Evolutionary conservation across 2,329 filamentous ascomycete species (phyloP).

Genomic region (Paecilomyces dactylethromorphus): DNA sequence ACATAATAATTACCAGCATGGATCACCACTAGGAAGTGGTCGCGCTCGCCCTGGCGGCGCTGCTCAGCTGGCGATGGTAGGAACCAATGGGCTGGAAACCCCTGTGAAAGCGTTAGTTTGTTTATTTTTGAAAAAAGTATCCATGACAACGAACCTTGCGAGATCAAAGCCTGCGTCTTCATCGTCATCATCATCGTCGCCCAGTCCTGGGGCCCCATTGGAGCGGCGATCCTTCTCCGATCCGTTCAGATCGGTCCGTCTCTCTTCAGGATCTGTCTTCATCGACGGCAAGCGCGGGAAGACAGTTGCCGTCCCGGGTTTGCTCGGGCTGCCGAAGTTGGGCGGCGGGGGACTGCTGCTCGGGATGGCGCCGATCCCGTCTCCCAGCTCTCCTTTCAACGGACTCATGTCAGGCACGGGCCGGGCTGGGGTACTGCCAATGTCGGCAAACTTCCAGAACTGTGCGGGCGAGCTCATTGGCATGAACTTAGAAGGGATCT

Average conservation of each 20-base stretch:
- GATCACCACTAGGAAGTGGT: slow-evolving; percentile 8
- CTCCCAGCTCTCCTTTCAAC: slow-evolving; percentile 35
- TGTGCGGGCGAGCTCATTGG: slow-evolving; percentile 45
- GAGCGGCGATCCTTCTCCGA: slow-evolving; percentile 9
- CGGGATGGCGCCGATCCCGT: slow-evolving; percentile 32
- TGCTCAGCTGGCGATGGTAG: slow-evolving; percentile 38
- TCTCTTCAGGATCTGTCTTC: slow-evolving; percentile 18
- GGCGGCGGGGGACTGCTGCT: slow-evolving; percentile 44
- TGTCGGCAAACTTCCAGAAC: slow-evolving; percentile 45
- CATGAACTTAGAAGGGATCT: slow-evolving; percentile 46
- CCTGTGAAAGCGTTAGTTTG: slow-evolving; percentile 17
- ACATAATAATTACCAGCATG: neutral
- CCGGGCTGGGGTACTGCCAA: slow-evolving; percentile 39
- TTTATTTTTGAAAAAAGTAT: neutral
- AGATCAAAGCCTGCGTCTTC: slow-evolving; percentile 41
- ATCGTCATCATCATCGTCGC: slow-evolving; percentile 34
- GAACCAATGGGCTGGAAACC: slow-evolving; percentile 45
- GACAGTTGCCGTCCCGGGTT: slow-evolving; percentile 28
- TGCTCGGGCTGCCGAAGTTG: slow-evolving; percentile 39
- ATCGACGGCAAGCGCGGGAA: slow-evolving; percentile 24
- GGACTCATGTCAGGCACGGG: slow-evolving; percentile 41
- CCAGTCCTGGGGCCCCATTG: slow-evolving; percentile 8
- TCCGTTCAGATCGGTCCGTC: slow-evolving; percentile 8
- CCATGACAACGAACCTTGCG: slow-evolving; percentile 29
- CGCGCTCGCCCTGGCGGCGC: slow-evolving; percentile 29